Base-by-base conservation (phyloP, 805 yeast species). In the Clavispora fructus region DNA sequence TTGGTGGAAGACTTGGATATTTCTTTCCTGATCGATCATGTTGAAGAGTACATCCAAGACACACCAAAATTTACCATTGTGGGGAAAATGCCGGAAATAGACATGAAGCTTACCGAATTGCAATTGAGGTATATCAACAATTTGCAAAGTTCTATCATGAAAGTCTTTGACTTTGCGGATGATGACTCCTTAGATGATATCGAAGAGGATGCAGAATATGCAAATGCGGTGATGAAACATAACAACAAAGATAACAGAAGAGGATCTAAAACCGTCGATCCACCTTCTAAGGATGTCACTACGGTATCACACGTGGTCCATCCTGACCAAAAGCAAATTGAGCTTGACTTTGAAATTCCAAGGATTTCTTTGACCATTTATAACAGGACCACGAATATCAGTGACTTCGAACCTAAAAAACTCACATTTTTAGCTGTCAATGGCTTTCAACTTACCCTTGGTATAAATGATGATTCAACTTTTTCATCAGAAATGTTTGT, bases 1-100 rank as follows among this genome's bases (percentile, higher is more conserved):
- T 79, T 92, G 39, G 75, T 88, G 35, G 81, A 83, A 23, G 75
- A 78, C 40, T 69, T 87, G 48, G 87, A 86, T 56, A 60, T 89
- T 39, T 60, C 67, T 0, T 81, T 89, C 52, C 68, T 78, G 38
- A 73, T 88, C 23, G 78, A 83, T 38, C 78, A 80, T 53, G 65
- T 70, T 37, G 84, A 79, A 12, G 67, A 65, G 1, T 52, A 61
- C 29, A 56, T 53, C 1, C 56, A 58, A 2, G 64, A 59, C 2
- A 56, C 72, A 2, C 83, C 95, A 0, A 65, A 77, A 0, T 68
- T 80, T 29, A 64, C 65, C 1, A 67, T 87, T 0, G 53, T 56
- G 0, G 91, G 95, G 19, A 65, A 70, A 13, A 72, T 87, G 53
- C 78, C 85, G 1, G 84, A 86, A 9, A 71, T 85, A 12, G 78